These are phyloP conservation scores for Pugionium dolabratum DNA, from an alignment of 345 rosid species.

Conservation along the genomic window DNA sequence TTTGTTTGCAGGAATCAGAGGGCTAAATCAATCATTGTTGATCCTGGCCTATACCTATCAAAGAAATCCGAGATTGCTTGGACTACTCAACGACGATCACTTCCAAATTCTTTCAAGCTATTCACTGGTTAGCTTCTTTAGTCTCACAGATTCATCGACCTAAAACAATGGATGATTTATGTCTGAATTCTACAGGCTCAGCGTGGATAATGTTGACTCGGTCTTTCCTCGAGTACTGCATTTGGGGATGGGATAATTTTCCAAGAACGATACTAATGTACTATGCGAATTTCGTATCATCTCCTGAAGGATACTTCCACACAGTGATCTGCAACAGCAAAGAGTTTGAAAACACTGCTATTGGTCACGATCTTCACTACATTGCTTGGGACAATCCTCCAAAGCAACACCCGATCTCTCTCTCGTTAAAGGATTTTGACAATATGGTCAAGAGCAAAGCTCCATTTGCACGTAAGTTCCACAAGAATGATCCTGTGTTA, in stretches of 20 bases:
- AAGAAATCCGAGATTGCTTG: constrained; percentile 82
- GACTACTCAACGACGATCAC: constrained; percentile 86
- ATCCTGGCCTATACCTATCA: constrained; percentile 91
- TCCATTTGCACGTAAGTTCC: constrained; percentile 83
- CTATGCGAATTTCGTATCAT: constrained; percentile 84
- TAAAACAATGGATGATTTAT: background rate
- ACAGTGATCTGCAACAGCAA: constrained; percentile 81
- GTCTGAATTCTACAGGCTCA: constrained; percentile 53
- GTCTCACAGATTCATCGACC: no score
- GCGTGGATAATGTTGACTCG: constrained; percentile 96
- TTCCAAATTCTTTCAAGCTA: constrained; percentile 84
- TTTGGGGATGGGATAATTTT: constrained; percentile 94
- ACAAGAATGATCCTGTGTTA: constrained; percentile 59
- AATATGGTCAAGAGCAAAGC: constrained; percentile 76
- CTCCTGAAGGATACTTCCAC: constrained; percentile 93
- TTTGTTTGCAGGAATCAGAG: constrained; percentile 67
- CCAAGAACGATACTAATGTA: constrained; percentile 84
- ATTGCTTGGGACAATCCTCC: constrained; percentile 96
- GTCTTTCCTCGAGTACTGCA: constrained; percentile 69
- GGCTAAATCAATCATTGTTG: constrained; percentile 83
- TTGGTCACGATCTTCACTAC: constrained; percentile 94
- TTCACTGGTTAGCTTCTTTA: constrained; percentile 61
- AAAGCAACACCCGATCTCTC: constrained; percentile 87
- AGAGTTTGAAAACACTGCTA: constrained; percentile 66
- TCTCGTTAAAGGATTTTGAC: constrained; percentile 56